Conservation (phyloP, 2,329 filamentous ascomycete genomes). For the Chalaropsis thielavioides region DNA sequence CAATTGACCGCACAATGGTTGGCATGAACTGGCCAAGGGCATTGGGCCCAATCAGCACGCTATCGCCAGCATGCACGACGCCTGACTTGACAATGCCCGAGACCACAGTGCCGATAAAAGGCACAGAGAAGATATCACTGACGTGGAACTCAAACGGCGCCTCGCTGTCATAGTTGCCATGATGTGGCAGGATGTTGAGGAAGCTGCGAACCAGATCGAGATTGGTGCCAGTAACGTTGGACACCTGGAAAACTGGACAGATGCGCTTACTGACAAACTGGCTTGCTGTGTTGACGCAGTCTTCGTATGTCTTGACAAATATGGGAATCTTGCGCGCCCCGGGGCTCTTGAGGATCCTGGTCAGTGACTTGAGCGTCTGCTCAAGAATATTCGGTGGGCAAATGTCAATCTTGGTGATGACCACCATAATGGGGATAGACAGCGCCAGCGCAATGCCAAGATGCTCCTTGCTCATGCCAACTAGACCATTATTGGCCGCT, state of each 20-base stretch:
- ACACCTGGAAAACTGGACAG: constrained; percentile 94
- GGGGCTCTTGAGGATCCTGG: constrained; percentile 82
- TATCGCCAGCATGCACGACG: constrained; percentile 80
- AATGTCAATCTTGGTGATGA: constrained; percentile 96
- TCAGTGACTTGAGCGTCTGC: constrained; percentile 83
- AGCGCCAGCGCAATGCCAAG: constrained; percentile 84
- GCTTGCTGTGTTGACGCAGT: constrained; percentile 86
- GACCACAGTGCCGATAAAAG: constrained; percentile 91
- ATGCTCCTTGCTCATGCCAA: constrained; percentile 98
- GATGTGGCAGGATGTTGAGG: constrained; percentile 85
- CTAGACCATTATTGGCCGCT: constrained; percentile 88
- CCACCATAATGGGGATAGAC: constrained; percentile 95
- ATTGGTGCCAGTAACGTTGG: constrained; percentile 88
- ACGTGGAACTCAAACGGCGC: constrained; percentile 89
- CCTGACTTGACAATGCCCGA: constrained; percentile 84
- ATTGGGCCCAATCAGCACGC: constrained; percentile 77
- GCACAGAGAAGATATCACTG: constrained; percentile 96
- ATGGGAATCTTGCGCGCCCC: constrained; percentile 91
- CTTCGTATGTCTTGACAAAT: constrained; percentile 81
- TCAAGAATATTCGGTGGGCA: constrained; percentile 90
- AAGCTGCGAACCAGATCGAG: constrained; percentile 85
- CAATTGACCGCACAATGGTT: constrained; percentile 81
- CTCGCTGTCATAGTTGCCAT: constrained; percentile 78
- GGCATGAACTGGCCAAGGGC: constrained; percentile 76
- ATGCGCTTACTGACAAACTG: constrained; percentile 93